Evolutionary conservation across 495 filamentous ascomycete species (phyloP).

Genomic region (Clavariopsis aquatica): DNA sequence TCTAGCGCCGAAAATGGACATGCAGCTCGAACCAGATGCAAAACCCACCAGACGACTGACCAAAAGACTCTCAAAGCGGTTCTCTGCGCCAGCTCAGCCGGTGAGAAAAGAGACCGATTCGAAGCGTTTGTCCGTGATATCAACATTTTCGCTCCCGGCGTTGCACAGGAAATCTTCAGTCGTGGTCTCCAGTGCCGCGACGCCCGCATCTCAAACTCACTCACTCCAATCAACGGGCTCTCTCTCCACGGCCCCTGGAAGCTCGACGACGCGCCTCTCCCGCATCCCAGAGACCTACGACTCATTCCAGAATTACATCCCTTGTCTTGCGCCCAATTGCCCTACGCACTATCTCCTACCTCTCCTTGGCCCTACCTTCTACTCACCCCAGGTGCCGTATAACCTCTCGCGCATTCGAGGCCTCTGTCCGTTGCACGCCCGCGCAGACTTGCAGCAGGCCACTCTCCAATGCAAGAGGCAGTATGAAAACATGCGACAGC

Average conservation of each 20-base stretch:
- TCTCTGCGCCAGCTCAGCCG: background rate
- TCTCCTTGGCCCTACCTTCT: constrained; percentile 18
- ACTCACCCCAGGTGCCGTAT: constrained; percentile 18
- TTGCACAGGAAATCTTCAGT: background rate
- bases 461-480: background rate
- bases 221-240: background rate
- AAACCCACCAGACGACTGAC: background rate
- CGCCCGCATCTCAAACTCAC: background rate
- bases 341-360: constrained; percentile 3
- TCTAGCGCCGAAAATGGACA: background rate
- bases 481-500: constrained; percentile 19
- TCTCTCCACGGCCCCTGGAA: background rate
- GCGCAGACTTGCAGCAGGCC: constrained; percentile 1
- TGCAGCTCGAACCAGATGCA: background rate
- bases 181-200: too few species aligned
- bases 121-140: background rate
- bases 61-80: constrained; percentile 4
- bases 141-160: background rate
- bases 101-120: background rate
- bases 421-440: constrained; percentile 18
- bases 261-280: background rate
- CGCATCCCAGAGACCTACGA: background rate
- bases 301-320: constrained; percentile 20
- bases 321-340: constrained; percentile 11
- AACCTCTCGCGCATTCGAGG: constrained; percentile 1